Percentiles rank a stretch among this genome's conserved stretches.
These are phyloP conservation scores for Fusarium sp. DNA, from an alignment of 2,329 filamentous ascomycete species.

Conservation along the genomic window DNA sequence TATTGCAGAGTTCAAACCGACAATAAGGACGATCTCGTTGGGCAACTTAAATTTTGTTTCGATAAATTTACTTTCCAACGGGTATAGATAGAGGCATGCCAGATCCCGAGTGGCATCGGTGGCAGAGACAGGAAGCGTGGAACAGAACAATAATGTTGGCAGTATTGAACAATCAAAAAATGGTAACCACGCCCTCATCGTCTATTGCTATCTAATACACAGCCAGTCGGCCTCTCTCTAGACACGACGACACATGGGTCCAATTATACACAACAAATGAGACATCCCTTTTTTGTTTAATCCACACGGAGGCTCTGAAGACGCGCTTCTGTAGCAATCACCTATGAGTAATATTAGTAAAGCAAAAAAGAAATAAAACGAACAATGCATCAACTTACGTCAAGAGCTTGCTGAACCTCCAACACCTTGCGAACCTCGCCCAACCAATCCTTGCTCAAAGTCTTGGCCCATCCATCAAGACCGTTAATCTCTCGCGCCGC, in stretches of 20 bases:
- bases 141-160: neutral
- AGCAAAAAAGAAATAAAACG: neutral
- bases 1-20: neutral
- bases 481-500: constrained; percentile 96
- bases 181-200: constrained; percentile 45
- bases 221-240: constrained; percentile 48
- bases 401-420: constrained; percentile 95
- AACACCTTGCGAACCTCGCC: constrained; percentile 90
- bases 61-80: neutral
- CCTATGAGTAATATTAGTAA: constrained; percentile 61
- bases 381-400: constrained; percentile 71
- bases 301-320: constrained; percentile 89
- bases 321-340: constrained; percentile 90
- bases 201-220: constrained; percentile 57
- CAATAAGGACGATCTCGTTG: neutral
- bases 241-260: constrained; percentile 46
- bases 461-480: constrained; percentile 94
- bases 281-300: constrained; percentile 58
- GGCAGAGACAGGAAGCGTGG: neutral
- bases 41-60: neutral
- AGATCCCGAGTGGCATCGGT: neutral
- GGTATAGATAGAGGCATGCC: neutral
- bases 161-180: constrained; percentile 24
- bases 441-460: constrained; percentile 93
- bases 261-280: constrained; percentile 56